Base-by-base conservation (phyloP, 768 basidiomycete genomes). In the Gelatoporia subvermispora region DNA sequence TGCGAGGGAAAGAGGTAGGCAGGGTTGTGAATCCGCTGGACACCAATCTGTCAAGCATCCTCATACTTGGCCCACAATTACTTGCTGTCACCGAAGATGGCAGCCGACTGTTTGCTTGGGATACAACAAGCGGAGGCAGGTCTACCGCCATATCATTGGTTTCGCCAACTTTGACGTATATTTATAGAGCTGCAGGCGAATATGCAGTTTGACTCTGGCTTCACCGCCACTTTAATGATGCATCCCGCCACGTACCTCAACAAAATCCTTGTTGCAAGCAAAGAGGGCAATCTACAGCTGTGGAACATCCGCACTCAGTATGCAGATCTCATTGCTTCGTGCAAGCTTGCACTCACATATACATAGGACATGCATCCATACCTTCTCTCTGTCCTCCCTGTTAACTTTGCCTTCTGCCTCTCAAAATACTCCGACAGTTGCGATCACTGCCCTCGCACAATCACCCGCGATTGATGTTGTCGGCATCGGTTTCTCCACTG, bases 181-280 rank as follows among this genome's bases (percentile, higher is more conserved):
- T 23, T 7, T 23, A 16, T 49, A 86, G 88, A 76, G 43, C 65
- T 89, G 23, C 74, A 84, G 43, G 72, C 77, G 3, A 79, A 79
- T 3, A 79, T 98, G 41, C 74, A 82, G 37, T 95, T 99, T 59
- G 88, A 93, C 42, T 60, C 78, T 7, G 82, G 78, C 17, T 98
- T 98, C 65, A 85, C 84, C 1, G 94, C 94, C n/a, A 86, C 81
- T 4, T 76, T 75, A 22, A 71, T 96, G 37, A 74, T 96, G 4
- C 96, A 99, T 63, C 96, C 96, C 2, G 85, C 93, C 1, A 98
- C 96, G 11, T 98, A 98, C 67, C 66, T 99, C 43, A 98, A 99
- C 73, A 99, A 99, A 70, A 75, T 98, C 1, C 73, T 98, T 1
- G 79, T 98, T 10, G 81, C 85, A 3, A 89, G 91, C 58, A 77